These are phyloP conservation scores for Theileria orientalis DNA, from an alignment of 169 alveolate species.

Conservation along the genomic window DNA sequence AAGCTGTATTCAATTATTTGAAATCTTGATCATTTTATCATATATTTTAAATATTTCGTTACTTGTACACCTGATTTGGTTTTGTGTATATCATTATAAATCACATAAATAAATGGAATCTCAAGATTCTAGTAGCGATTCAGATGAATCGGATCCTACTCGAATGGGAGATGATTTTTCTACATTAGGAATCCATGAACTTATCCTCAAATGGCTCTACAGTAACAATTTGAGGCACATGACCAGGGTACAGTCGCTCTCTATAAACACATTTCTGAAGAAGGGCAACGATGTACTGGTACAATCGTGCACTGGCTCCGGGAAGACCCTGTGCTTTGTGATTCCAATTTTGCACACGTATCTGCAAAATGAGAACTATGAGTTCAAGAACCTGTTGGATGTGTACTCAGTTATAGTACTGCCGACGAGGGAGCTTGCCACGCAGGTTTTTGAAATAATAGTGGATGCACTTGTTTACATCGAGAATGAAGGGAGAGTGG, in stretches of 20 bases:
- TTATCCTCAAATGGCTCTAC: slow-evolving; percentile 42
- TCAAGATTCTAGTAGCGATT: too few relatives aligned
- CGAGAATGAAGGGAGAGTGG: neutral
- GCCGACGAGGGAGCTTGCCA: slow-evolving; percentile 98
- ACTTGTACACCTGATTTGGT: too few relatives aligned
- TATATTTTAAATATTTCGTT: too few relatives aligned
- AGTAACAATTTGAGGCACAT: slow-evolving; percentile 9
- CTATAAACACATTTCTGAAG: slow-evolving; percentile 30
- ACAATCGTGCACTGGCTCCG: slow-evolving; percentile 87
- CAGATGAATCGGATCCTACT: too few relatives aligned
- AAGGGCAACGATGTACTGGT: slow-evolving; percentile 55
- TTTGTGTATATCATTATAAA: too few relatives aligned
- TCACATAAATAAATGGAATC: too few relatives aligned
- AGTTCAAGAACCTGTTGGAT: slow-evolving; percentile 33
- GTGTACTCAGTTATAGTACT: slow-evolving; percentile 85
- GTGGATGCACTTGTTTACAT: slow-evolving; percentile 1
- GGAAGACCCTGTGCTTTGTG: slow-evolving; percentile 93
- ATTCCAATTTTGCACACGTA: slow-evolving; percentile 80
- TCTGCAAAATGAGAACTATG: neutral
- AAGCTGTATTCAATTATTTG: too few relatives aligned
- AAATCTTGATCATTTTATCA: too few relatives aligned
- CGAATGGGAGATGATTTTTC: too few relatives aligned
- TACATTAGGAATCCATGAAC: slow-evolving; percentile 7
- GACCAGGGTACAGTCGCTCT: slow-evolving; percentile 56
- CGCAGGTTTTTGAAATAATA: slow-evolving; percentile 70